Evolutionary conservation across 352 stramenopile genomes (phyloP).

Genomic region (Phytopythium aichiense): DNA sequence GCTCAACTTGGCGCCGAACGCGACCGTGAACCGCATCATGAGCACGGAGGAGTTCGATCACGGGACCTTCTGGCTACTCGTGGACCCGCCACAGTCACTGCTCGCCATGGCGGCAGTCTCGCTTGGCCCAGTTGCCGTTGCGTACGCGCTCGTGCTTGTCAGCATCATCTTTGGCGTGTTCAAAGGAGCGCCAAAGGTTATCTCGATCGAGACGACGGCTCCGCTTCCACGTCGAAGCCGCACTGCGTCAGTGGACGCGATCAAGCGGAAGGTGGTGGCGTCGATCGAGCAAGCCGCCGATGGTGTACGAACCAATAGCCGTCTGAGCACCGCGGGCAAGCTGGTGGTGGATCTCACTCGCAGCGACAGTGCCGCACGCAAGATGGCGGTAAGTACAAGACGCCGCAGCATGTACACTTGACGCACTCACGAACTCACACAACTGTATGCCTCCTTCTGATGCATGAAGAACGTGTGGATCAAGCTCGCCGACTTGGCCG

Average conservation of each 20-base stretch:
- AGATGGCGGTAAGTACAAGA: neutral
- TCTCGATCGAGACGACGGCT: neutral
- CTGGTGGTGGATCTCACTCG: neutral
- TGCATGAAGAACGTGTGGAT: constrained; percentile 15
- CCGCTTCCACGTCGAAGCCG: neutral
- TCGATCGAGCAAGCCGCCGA: neutral
- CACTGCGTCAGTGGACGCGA: constrained; percentile 2
- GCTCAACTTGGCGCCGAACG: constrained; percentile 17
- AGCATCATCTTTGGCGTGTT: constrained; percentile 3
- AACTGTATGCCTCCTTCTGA: neutral
- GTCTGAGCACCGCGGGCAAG: neutral
- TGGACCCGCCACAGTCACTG: constrained; percentile 12
- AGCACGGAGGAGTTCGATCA: constrained; percentile 22
- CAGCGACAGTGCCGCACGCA: neutral
- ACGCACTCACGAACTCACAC: neutral
- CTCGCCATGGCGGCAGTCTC: constrained; percentile 10
- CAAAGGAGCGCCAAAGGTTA: neutral
- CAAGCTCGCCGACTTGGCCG: constrained; percentile 18
- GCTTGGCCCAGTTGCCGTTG: constrained; percentile 12
- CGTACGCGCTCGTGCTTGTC: constrained; percentile 14
- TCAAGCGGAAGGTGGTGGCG: neutral
- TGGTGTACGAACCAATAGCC: neutral
- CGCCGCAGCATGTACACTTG: neutral
- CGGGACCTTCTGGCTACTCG: constrained; percentile 29
- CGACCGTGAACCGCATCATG: constrained; percentile 27